Evolutionary conservation across 768 basidiomycete genomes (phyloP), one percentile per base, ranked within the genome.

Genomic region (Coprinellus micaceus): DNA sequence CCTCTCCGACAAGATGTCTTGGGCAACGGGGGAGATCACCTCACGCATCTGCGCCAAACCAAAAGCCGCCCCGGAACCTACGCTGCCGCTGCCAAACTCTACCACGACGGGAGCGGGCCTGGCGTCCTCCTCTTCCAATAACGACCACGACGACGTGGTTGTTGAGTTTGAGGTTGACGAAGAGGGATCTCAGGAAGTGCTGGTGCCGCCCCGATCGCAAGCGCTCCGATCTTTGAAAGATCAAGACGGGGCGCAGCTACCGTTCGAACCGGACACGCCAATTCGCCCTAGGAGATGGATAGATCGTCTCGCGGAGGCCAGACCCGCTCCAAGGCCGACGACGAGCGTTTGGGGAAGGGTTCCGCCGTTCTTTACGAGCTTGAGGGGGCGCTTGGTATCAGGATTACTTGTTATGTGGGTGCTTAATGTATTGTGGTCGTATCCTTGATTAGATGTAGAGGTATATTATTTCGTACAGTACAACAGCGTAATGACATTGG

Each of bases 1-100:
- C 70, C 67, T 95, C 29, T 88, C 83, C 56, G 80, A 94, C 68
- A 82, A 82, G 58, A 84, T 91, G 49, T 84, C 91, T 10, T 78
- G 80, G 63, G 91, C 92, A 22, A 91, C 88, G 1, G 82, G 82
- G 9, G 79, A 86, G 49, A 72, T 95, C 49, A 91, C 93, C 7
- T 73, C 60, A 54, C 76, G 76, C 72, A 71, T 86, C 50, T 85
- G 84, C 56, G 75, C 33, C 71, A 45, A 53, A 50, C 51, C 58
- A 60, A 39, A 54, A 49, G n/a, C 53, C 61, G 24, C 64, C 64
- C n/a, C 61, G 33, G 26, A 26, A 51, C 33, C 33, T 33, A 25
- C 56, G 3, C 60, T 65, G 24, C 64, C 68, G 5, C 52, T 64
- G 17, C 67, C 69, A 3, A 66, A 63, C 33, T 61, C 60, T 9